Evolutionary conservation across 257 asterid species (phyloP), one percentile per base, ranked within the genome.

Genomic region (Solanum pimpinellifolium): DNA sequence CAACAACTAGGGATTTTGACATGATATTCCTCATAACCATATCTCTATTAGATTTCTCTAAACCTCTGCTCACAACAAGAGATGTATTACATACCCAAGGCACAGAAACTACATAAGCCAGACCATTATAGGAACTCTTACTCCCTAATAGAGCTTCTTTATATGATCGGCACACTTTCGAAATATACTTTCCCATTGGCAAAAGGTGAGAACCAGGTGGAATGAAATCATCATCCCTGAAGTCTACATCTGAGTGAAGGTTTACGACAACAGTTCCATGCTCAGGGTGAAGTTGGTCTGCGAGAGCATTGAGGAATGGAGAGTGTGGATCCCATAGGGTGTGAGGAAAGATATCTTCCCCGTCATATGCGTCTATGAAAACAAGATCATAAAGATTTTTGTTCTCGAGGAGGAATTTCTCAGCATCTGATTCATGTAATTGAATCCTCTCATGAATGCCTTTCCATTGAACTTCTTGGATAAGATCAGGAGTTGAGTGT

Each of bases 201-300:
- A 90, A 78, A 72, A 74, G 31, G 23, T 83, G 84, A 73, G 72
- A 46, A 23, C 21, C 81, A 21, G 90, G 87, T 39, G 86, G 84
- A 52, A 65, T 60, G 68, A 90, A 83, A 13, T 77, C 92, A 3
- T 31, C 29, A 56, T 83, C 88, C 85, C 49, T 15, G 69, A 88
- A 73, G 69, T 93, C 96, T 23, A 37, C 91, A 89, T 94, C 95
- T 0, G 97, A 72, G 76, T 95, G 99, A 82, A 96, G 95, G 92
- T 96, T 96, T 88, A 96, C 95, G 20, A 96, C 93, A 56, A 95
- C 94, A 2, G 99, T 93, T 72, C 99, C 99, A 84, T 95, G 98
- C 49, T 92, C 91, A 0, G 98, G 97, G 80, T 95, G 95, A 44
- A 96, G 98, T 62, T 89, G 92, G 59, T 90, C 90, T 29, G 92